phyloP scores from a whole-genome alignment of 495 filamentous ascomycete genomes.

The Xylaria venustula region DNA sequence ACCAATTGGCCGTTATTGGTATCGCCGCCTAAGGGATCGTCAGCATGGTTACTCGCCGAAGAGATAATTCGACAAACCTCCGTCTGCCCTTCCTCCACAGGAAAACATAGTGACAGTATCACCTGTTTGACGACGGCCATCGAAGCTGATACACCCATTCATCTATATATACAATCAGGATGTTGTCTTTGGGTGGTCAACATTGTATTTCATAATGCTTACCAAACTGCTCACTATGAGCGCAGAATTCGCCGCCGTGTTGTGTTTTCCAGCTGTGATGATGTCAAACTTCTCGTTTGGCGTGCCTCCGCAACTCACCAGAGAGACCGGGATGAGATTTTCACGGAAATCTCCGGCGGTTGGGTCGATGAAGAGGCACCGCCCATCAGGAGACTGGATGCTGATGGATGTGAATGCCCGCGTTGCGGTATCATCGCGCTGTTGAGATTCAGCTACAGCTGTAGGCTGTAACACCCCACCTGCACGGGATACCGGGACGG shows the following conservation, averaged over 20 bases:
- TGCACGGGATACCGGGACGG: slow-evolving; percentile 50
- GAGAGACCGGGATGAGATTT: slow-evolving; percentile 51
- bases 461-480: slow-evolving; percentile 48
- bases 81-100: slow-evolving; percentile 53
- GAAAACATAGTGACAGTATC: slow-evolving; percentile 53
- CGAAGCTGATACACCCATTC: slow-evolving; percentile 53
- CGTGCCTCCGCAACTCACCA: slow-evolving; percentile 44
- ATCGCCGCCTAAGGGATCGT: slow-evolving; percentile 32
- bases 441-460: slow-evolving; percentile 46
- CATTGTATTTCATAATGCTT: background rate
- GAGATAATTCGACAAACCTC: slow-evolving; percentile 31
- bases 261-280: slow-evolving; percentile 52
- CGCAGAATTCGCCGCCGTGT: slow-evolving; percentile 36
- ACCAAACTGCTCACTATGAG: slow-evolving; percentile 49
- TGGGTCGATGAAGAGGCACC: slow-evolving; percentile 53
- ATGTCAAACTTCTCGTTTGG: slow-evolving; percentile 55
- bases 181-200: background rate
- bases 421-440: slow-evolving; percentile 46
- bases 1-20: slow-evolving; percentile 43
- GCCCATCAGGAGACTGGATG: slow-evolving; percentile 47
- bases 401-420: slow-evolving; percentile 45
- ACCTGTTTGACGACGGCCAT: slow-evolving; percentile 39
- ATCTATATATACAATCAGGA: slow-evolving; percentile 23
- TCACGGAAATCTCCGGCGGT: slow-evolving; percentile 56
- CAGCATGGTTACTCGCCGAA: slow-evolving; percentile 3